These are phyloP conservation scores for Cercophora scortea DNA, from an alignment of 495 filamentous ascomycete species.

Conservation along the genomic window DNA sequence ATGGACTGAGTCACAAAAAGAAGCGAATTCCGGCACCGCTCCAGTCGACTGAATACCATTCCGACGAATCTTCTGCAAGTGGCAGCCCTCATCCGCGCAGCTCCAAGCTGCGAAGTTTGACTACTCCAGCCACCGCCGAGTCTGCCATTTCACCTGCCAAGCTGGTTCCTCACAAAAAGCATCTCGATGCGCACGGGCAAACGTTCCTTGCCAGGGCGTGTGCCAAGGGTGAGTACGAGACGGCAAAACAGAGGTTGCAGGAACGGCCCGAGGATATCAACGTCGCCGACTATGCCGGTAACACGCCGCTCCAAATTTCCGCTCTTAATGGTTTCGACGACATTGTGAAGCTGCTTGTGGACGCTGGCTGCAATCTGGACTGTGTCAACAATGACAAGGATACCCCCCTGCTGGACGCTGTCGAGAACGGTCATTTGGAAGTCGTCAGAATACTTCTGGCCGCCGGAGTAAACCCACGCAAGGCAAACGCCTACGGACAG, in stretches of 20 bases:
- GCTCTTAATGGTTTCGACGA: conserved; percentile 73
- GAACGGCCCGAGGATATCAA: conserved; percentile 83
- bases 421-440: conserved; percentile 88
- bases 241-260: conserved; percentile 56
- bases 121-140: conserved; percentile 48
- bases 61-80: conserved; percentile 66
- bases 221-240: conserved; percentile 65
- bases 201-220: conserved; percentile 80
- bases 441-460: conserved; percentile 79
- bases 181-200: conserved; percentile 76
- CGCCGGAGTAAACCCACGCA: conserved; percentile 81
- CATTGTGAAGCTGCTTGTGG: conserved; percentile 74
- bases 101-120: conserved; percentile 56
- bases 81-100: conserved; percentile 62
- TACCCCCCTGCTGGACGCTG: conserved; percentile 89
- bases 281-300: conserved; percentile 84
- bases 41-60: conserved; percentile 56
- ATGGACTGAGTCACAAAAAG: conserved; percentile 48
- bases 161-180: conserved; percentile 64
- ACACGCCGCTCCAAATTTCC: conserved; percentile 88
- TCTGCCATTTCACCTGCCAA: conserved; percentile 57
- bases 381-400: conserved; percentile 77
- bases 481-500: conserved; percentile 77
- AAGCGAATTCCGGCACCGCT: conserved; percentile 50
- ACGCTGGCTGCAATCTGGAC: conserved; percentile 74